These are phyloP conservation scores for Colletotrichum tropicale DNA, from an alignment of 2,329 filamentous ascomycete genomes.

Conservation along the genomic window DNA sequence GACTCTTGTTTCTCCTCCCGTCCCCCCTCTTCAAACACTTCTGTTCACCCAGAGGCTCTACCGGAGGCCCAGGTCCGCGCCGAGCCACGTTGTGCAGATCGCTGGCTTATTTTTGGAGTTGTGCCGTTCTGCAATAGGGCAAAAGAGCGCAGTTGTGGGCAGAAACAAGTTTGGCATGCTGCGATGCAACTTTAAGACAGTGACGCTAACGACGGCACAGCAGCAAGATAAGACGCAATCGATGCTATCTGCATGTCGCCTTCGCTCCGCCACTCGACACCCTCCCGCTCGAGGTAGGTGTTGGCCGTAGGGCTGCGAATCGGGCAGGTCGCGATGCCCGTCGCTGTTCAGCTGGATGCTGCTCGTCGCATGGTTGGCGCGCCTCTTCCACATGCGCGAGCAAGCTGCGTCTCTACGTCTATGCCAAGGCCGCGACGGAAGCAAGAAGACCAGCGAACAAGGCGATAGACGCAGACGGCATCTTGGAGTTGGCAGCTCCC, in stretches of 20 bases:
- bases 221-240: background rate
- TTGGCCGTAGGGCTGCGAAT: background rate
- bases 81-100: background rate
- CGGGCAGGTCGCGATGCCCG: background rate
- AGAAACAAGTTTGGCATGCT: background rate
- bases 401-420: background rate
- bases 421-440: background rate
- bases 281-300: background rate
- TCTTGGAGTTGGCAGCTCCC: background rate
- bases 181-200: background rate
- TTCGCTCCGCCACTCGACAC: background rate
- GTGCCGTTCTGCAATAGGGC: background rate
- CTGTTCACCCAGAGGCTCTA: background rate
- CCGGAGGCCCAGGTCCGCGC: background rate
- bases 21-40: background rate
- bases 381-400: background rate
- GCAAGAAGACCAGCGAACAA: background rate
- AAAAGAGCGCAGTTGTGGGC: background rate
- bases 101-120: background rate
- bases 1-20: background rate
- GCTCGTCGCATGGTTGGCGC: background rate
- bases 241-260: background rate
- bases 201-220: background rate
- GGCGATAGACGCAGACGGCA: background rate
- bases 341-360: background rate